These are phyloP conservation scores for Metroxylon sagu DNA, from an alignment of 176 grass and related monocot genomes.

Conservation along the genomic window DNA sequence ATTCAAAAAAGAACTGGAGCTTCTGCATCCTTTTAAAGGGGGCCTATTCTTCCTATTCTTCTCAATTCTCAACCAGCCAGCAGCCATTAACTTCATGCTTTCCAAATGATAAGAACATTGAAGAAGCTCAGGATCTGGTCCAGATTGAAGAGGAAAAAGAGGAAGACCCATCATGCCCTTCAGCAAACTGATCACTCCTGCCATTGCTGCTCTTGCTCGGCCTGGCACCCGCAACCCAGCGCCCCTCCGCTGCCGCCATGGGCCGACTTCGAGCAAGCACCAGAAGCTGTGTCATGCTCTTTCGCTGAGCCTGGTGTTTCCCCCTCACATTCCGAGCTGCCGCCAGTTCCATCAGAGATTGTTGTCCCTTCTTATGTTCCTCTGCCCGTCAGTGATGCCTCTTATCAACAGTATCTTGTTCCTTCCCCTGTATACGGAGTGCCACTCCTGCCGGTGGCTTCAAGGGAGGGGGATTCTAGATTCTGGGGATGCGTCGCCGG, in stretches of 20 bases:
- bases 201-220: constrained; percentile 4
- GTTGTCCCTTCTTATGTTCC: neutral
- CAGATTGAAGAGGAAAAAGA: constrained; percentile 18
- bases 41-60: neutral
- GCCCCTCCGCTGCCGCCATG: constrained; percentile 17
- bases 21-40: too few species aligned
- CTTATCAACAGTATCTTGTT: constrained; percentile 32
- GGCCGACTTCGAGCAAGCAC: too few species aligned
- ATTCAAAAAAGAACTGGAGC: neutral
- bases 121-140: constrained; percentile 32
- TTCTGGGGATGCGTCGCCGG: constrained; percentile 17
- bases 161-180: neutral
- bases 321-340: neutral
- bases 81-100: neutral
- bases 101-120: constrained; percentile 24
- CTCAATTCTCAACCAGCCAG: neutral
- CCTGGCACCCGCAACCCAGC: constrained; percentile 1
- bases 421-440: constrained; percentile 15
- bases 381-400: neutral
- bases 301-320: too few species aligned
- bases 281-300: too few species aligned
- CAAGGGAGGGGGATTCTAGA: constrained; percentile 5
- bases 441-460: constrained; percentile 3
- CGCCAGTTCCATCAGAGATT: constrained; percentile 2
- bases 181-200: constrained; percentile 14